A percentile compares a stretch with the other conserved stretches of the same genome.
Conservation (phyloP, 371 early-diverging fungal species). For the Rozella allomycis region DNA sequence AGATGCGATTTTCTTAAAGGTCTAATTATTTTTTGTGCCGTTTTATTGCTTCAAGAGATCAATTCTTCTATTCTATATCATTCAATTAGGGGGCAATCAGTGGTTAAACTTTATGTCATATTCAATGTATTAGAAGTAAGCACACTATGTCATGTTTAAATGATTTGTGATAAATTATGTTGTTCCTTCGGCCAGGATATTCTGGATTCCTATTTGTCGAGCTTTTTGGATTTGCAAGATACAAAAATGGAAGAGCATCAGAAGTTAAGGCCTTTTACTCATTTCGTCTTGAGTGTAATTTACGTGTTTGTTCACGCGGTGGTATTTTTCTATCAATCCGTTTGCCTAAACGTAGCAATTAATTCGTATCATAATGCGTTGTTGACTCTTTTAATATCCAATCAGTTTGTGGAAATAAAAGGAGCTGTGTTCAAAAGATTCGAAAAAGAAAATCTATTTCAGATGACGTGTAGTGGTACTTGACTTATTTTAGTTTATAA, state of each 20-base stretch:
- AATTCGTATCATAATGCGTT: constrained; percentile 83
- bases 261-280: too few species aligned
- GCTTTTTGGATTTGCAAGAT: too few species aligned
- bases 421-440: constrained; percentile 83
- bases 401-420: constrained; percentile 96
- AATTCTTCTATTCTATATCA: constrained; percentile 82
- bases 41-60: constrained; percentile 42
- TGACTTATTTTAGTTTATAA: not conserved
- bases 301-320: constrained; percentile 60
- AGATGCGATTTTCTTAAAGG: constrained; percentile 69
- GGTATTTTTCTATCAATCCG: constrained; percentile 81
- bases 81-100: constrained; percentile 76
- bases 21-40: constrained; percentile 41
- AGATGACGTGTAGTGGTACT: constrained; percentile 64
- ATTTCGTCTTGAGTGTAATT: not conserved
- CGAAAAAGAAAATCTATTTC: constrained; percentile 86
- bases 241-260: too few species aligned
- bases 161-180: constrained; percentile 74
- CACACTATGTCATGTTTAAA: not conserved
- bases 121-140: constrained; percentile 76
- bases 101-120: constrained; percentile 87
- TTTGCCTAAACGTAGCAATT: constrained; percentile 83
- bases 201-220: constrained; percentile 63
- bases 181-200: constrained; percentile 83
- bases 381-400: constrained; percentile 70